Evolutionary conservation across 192 early-diverging fungal genomes (phyloP).

Genomic region (Mortierella hygrophila): DNA sequence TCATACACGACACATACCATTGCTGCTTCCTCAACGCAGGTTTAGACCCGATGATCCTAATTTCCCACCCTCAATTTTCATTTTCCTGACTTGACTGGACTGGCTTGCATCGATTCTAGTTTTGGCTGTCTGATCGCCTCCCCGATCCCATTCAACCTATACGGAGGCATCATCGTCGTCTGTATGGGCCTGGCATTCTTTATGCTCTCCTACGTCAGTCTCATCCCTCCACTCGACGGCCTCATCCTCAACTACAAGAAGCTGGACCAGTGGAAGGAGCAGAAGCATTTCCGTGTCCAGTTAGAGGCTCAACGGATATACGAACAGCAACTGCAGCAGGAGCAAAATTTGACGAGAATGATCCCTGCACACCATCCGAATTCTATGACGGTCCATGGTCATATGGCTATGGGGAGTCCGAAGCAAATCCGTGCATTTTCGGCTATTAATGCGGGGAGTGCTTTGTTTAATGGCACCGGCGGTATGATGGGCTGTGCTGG

Average conservation of each 20-base stretch:
- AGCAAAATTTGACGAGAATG: slow-evolving; percentile 39
- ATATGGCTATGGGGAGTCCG: slow-evolving; percentile 25
- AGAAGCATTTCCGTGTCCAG: slow-evolving; percentile 51
- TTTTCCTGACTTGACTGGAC: background rate
- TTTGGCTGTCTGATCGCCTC: slow-evolving; percentile 51
- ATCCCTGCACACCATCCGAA: slow-evolving; percentile 38
- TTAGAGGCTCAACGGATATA: slow-evolving; percentile 46
- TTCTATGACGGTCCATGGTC: slow-evolving; percentile 18
- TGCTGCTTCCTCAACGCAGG: background rate
- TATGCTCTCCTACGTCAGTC: slow-evolving; percentile 43
- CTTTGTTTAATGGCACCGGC: slow-evolving; percentile 11
- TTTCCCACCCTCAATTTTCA: background rate
- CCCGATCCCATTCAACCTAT: slow-evolving; percentile 41
- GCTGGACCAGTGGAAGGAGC: slow-evolving; percentile 48
- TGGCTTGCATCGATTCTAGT: slow-evolving; percentile 3
- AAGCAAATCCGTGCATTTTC: slow-evolving; percentile 26
- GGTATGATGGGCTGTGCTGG: background rate
- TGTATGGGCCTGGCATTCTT: slow-evolving; percentile 50
- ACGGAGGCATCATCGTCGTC: slow-evolving; percentile 48
- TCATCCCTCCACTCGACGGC: slow-evolving; percentile 45
- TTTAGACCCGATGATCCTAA: background rate
- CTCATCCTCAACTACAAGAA: slow-evolving; percentile 48
- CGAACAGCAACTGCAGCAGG: slow-evolving; percentile 53
- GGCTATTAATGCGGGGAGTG: slow-evolving; percentile 20
- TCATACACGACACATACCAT: background rate